These are phyloP conservation scores for Russula earlei DNA, from an alignment of 768 basidiomycete genomes.

Conservation along the genomic window DNA sequence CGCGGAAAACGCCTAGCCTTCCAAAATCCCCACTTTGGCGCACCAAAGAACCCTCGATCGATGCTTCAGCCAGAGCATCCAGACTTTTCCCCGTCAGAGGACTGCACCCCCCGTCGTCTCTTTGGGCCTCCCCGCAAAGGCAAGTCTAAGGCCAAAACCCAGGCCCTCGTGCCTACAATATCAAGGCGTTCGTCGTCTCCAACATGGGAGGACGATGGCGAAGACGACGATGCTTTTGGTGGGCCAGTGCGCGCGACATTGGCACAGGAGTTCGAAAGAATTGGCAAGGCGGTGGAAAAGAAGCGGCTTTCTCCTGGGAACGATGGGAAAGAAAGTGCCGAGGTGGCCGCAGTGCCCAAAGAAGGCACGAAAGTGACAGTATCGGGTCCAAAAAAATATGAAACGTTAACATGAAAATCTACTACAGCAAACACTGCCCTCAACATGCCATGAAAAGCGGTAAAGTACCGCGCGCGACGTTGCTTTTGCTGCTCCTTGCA, in stretches of 20 bases:
- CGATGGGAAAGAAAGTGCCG: background rate
- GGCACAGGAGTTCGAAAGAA: conserved; percentile 15
- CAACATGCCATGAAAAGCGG: background rate
- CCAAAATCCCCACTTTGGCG: conserved; percentile 18
- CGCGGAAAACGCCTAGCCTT: conserved; percentile 18
- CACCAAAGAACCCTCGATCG: conserved; percentile 8
- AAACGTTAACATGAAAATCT: background rate
- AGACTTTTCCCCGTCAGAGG: conserved; percentile 19
- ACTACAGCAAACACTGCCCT: background rate
- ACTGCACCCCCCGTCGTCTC: conserved; percentile 18
- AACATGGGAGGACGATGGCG: conserved; percentile 5
- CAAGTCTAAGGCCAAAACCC: background rate
- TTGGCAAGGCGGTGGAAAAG: conserved; percentile 9
- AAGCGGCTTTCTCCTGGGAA: background rate
- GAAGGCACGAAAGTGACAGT: background rate
- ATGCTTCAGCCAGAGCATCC: conserved; percentile 15
- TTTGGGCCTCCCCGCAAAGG: conserved; percentile 7
- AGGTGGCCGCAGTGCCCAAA: background rate
- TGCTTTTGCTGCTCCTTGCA: background rate
- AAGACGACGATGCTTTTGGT: background rate
- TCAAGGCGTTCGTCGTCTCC: conserved; percentile 12
- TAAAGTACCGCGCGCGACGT: background rate
- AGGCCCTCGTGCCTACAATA: background rate
- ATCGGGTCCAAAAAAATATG: background rate
- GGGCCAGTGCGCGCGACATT: conserved; percentile 8